Conservation (phyloP, 1,284 basidiomycete genomes). For the Apiotrichum brassicae region DNA sequence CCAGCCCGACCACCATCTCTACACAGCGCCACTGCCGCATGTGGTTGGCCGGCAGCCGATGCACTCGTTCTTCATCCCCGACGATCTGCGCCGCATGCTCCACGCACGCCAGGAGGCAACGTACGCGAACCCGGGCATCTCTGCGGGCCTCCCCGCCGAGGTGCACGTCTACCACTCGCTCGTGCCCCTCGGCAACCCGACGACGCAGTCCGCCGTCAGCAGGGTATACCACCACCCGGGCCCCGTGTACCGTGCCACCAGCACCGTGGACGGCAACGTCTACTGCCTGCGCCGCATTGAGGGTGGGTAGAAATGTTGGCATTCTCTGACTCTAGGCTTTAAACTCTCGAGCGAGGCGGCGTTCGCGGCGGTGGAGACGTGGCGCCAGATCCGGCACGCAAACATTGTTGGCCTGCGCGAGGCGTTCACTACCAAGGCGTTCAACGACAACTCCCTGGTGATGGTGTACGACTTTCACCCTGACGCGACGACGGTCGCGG, state of each 20-base stretch:
- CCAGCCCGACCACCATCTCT: constrained; percentile 86
- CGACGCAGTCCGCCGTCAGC: constrained; percentile 55
- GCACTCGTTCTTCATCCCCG: constrained; percentile 60
- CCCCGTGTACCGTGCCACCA: constrained; percentile 75
- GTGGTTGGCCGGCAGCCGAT: constrained; percentile 50
- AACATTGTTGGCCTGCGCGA: constrained; percentile 79
- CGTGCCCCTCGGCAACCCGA: constrained; percentile 55
- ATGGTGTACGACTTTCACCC: constrained; percentile 91
- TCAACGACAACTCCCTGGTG: constrained; percentile 87
- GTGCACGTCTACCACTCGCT: constrained; percentile 87
- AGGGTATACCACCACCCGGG: constrained; percentile 62
- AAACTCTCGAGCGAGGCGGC: constrained; percentile 74
- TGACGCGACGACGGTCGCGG: constrained; percentile 73
- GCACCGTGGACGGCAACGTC: constrained; percentile 66
- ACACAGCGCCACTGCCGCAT: constrained; percentile 60
- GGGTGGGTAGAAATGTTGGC: constrained; percentile 52
- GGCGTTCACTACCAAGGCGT: constrained; percentile 91
- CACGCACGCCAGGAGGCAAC: constrained; percentile 73
- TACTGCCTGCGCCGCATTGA: constrained; percentile 80
- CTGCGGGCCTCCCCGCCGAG: constrained; percentile 66
- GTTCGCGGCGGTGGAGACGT: constrained; percentile 76
- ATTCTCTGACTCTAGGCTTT: constrained; percentile 57
- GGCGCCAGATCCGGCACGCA: constrained; percentile 81
- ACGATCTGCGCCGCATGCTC: constrained; percentile 68
- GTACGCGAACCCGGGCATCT: constrained; percentile 44